A percentile compares a stretch with the other conserved stretches of the same genome.
Evolutionary conservation across 352 stramenopile species (phyloP).

Genomic region (Plasmopara muralis): DNA sequence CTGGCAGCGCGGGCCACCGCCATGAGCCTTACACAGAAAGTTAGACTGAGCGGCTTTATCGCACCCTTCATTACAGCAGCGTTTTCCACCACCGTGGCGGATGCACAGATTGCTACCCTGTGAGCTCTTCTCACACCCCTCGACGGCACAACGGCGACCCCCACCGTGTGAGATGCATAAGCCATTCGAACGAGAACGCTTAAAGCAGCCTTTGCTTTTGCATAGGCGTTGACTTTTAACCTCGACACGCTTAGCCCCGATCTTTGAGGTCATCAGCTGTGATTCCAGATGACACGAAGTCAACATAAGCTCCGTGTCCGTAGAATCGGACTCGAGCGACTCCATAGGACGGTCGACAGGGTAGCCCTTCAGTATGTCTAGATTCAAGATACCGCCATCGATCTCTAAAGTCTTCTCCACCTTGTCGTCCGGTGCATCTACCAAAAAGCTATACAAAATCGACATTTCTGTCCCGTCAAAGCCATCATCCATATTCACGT

Average conservation of each 20-base stretch:
- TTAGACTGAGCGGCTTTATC: slow-evolving; percentile 80
- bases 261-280: slow-evolving; percentile 15
- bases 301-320: slow-evolving; percentile 67
- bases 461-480: slow-evolving; percentile 84
- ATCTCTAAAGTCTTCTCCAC: slow-evolving; percentile 40
- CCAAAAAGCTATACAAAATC: slow-evolving; percentile 82
- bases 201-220: slow-evolving; percentile 71
- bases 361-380: slow-evolving; percentile 60
- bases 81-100: slow-evolving; percentile 78
- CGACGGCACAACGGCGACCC: slow-evolving; percentile 65
- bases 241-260: slow-evolving; percentile 9
- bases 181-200: slow-evolving; percentile 80
- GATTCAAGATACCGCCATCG: slow-evolving; percentile 69
- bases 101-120: slow-evolving; percentile 82
- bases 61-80: slow-evolving; percentile 69
- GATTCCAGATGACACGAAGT: slow-evolving; percentile 24
- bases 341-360: slow-evolving; percentile 70
- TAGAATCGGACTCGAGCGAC: slow-evolving; percentile 61
- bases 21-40: slow-evolving; percentile 66
- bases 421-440: slow-evolving; percentile 69
- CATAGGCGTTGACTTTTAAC: slow-evolving; percentile 54
- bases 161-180: slow-evolving; percentile 84
- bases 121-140: slow-evolving; percentile 75
- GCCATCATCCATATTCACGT: slow-evolving; percentile 51
- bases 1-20: slow-evolving; percentile 42